Percentiles rank a stretch among this genome's conserved stretches.
These are phyloP conservation scores for Malassezia arunalokei DNA, from an alignment of 1,284 basidiomycete genomes.

Conservation along the genomic window DNA sequence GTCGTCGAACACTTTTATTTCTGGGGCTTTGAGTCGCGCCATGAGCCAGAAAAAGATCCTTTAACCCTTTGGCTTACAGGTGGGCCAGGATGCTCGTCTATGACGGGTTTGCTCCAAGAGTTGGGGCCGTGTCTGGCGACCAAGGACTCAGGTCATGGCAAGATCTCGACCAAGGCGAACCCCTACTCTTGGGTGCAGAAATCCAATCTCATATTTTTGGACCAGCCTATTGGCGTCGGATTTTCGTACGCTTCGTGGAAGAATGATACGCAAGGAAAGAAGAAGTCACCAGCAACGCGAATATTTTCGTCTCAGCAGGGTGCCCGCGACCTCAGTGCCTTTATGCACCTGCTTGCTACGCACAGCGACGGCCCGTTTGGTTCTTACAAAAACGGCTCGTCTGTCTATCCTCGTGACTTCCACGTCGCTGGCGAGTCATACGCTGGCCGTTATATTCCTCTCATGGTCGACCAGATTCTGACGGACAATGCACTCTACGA, in stretches of 20 bases:
- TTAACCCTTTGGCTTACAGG: constrained; percentile 43
- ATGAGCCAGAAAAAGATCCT: constrained; percentile 32
- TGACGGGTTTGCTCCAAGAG: constrained; percentile 42
- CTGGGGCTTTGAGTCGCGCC: constrained; percentile 42
- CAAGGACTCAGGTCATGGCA: constrained; percentile 12
- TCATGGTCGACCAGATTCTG: constrained; percentile 34
- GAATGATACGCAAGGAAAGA: constrained; percentile 23
- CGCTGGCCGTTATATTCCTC: constrained; percentile 37
- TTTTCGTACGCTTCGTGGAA: constrained; percentile 43
- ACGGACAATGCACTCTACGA: constrained; percentile 32
- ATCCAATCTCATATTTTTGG: constrained; percentile 39
- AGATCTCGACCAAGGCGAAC: constrained; percentile 26
- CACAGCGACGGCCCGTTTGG: constrained; percentile 20
- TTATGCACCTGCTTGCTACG: constrained; percentile 37
- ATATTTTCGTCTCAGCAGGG: constrained; percentile 29
- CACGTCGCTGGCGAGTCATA: constrained; percentile 43
- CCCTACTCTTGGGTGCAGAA: constrained; percentile 38
- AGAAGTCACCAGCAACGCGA: constrained; percentile 22
- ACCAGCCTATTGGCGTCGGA: constrained; percentile 42
- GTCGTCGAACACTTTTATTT: constrained; percentile 45
- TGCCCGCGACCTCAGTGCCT: constrained; percentile 38
- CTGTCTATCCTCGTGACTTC: constrained; percentile 17
- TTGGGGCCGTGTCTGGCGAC: constrained; percentile 40
- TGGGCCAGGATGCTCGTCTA: constrained; percentile 38
- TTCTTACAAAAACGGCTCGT: neutral